Base-by-base conservation (phyloP, 2,329 filamentous ascomycete genomes). In the Dactylellina parvicollis region DNA sequence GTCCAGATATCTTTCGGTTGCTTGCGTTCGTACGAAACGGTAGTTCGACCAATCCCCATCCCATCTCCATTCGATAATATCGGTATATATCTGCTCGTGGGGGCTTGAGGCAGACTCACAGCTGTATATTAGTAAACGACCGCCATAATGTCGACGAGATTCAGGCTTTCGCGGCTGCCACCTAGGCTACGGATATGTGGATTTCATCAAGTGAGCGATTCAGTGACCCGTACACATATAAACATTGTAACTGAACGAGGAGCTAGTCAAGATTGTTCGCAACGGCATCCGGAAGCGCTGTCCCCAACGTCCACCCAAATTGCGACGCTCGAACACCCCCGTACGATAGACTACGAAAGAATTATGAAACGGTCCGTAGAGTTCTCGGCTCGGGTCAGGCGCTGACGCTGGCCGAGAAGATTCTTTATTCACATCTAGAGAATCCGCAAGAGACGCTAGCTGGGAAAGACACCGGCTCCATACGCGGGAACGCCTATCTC, bases 361-460 rank as follows among this genome's bases (percentile, higher is more conserved):
- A 89, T 77, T 89, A 96, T 75, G 84, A 87, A 75, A 85, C 92
- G 79, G 93, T 96, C 30, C 85, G 88, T 60, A 86, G 86, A 60
- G 87, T 96, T 8, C 86, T 97, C 32, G 90, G 89, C 52, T 82
- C 84, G 7, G 81, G 81, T 14, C 82, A 85, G 28, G 81, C 85
- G 64, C 87, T 99, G 71, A 97, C 94, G 1, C 87, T 99, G 66
- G 92, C 95, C 75, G 95, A 99, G 83, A 99, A 99, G 86, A 97
- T 99, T 79, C 86, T 99, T 69, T 99, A 98, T 84, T 92, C 93
- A 78, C 95, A 99, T 83, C 85, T 99, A 76, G 90, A 95, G 82
- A 91, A 92, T 79, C 74, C 76, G 14, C 93, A 96, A 82, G 92
- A 96, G 81, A 93, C 92, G 36, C 87, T 99, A 59, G 88, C 88